Percentiles rank a stretch among this genome's conserved stretches.
Conservation (phyloP, 768 basidiomycete genomes). For the Symmetrospora coprosmae region DNA sequence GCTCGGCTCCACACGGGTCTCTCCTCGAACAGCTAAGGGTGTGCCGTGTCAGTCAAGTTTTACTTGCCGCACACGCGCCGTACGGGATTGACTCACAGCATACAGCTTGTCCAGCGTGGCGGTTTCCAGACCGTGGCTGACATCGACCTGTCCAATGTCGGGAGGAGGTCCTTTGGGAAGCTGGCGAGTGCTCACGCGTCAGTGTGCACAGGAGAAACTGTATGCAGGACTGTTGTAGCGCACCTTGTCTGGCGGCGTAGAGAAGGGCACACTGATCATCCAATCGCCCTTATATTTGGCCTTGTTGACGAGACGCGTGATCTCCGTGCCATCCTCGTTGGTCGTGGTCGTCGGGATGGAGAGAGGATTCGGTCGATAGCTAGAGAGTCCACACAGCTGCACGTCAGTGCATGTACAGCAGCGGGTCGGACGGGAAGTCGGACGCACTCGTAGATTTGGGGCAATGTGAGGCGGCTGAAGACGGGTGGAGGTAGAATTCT, state of each 20-base stretch:
- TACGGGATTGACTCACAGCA: constrained; percentile 22
- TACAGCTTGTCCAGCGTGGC: constrained; percentile 40
- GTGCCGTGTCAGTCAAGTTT: not conserved
- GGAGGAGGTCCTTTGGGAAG: constrained; percentile 24
- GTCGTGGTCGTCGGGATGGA: constrained; percentile 45
- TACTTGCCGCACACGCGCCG: too few relatives aligned
- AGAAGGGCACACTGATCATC: constrained; percentile 22
- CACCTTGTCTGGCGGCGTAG: constrained; percentile 3
- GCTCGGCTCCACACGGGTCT: constrained; percentile 82
- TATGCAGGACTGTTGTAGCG: not conserved
- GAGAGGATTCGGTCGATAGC: not conserved
- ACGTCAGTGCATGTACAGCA: not conserved
- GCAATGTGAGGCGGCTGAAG: constrained; percentile 66
- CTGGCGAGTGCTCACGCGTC: not conserved
- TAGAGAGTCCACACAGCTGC: not conserved
- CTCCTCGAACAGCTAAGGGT: constrained; percentile 49
- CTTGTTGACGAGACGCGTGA: constrained; percentile 65
- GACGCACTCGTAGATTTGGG: constrained; percentile 62
- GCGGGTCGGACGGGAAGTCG: too few relatives aligned
- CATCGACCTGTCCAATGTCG: constrained; percentile 29
- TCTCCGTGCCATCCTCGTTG: constrained; percentile 63
- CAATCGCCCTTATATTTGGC: constrained; percentile 61
- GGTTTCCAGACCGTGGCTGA: constrained; percentile 48
- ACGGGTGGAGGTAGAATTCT: constrained; percentile 75
- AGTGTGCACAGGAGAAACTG: not conserved